These are phyloP conservation scores for Sporobolomyces phaffii DNA, from an alignment of 768 basidiomycete genomes.

Conservation along the genomic window DNA sequence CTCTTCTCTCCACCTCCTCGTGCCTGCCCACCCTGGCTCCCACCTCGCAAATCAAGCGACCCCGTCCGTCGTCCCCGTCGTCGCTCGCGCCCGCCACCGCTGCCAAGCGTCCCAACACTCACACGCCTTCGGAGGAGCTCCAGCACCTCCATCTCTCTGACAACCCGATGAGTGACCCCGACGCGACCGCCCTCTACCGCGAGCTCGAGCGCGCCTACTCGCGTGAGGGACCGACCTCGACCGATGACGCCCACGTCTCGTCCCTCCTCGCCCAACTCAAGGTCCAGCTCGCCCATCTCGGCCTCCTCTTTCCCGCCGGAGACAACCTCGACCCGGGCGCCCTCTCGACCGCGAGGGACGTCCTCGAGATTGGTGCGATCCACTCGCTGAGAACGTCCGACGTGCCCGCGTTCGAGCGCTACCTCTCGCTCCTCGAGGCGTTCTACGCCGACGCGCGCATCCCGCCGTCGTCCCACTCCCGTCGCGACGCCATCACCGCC, in stretches of 20 bases:
- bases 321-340: constrained; percentile 10
- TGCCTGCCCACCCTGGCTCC: constrained; percentile 15
- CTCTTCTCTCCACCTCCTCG: not conserved
- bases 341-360: constrained; percentile 57
- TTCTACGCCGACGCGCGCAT: constrained; percentile 57
- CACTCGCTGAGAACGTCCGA: constrained; percentile 84
- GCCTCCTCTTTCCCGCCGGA: constrained; percentile 29
- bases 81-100: not conserved
- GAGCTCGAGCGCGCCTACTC: not conserved
- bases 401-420: constrained; percentile 88
- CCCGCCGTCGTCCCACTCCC: constrained; percentile 58
- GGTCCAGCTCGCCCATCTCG: constrained; percentile 28
- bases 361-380: constrained; percentile 91
- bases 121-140: constrained; percentile 8
- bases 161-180: not conserved
- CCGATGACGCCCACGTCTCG: not conserved
- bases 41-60: constrained; percentile 18
- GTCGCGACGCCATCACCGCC: constrained; percentile 57
- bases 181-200: constrained; percentile 5
- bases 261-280: constrained; percentile 21
- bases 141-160: constrained; percentile 4
- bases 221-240: constrained; percentile 5
- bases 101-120: not conserved
- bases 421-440: constrained; percentile 81
- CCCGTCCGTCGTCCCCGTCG: constrained; percentile 29